Evolutionary conservation across 2,329 filamentous ascomycete species (phyloP).

Genomic region (Dothiorella sarmentorum): DNA sequence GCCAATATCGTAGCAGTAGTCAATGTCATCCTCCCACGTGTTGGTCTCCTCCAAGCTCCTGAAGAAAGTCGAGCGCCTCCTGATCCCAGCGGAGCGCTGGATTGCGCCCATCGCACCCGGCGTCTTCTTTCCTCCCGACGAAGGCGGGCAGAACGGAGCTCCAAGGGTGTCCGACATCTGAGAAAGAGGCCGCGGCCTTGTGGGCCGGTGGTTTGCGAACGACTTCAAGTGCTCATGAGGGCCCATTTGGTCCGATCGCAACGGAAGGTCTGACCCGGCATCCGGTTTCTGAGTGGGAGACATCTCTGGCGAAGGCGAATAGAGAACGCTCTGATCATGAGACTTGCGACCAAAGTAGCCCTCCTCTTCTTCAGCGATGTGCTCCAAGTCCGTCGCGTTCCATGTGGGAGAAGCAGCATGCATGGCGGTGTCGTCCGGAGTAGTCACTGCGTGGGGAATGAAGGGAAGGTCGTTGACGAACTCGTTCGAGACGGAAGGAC

Average conservation of each 20-base stretch:
- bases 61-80: conserved; percentile 18
- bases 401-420: conserved; percentile 40
- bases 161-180: conserved; percentile 46
- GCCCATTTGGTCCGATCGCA: conserved; percentile 11
- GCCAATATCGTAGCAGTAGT: conserved; percentile 60
- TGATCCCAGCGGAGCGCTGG: conserved; percentile 2
- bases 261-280: conserved; percentile 7
- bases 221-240: conserved; percentile 17
- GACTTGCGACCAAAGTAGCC: conserved; percentile 25
- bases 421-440: conserved; percentile 40
- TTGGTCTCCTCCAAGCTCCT: conserved; percentile 13
- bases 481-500: conserved; percentile 22
- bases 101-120: neutral
- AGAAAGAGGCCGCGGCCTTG: conserved; percentile 27
- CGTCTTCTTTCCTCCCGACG: conserved; percentile 18
- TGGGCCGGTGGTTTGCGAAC: conserved; percentile 8
- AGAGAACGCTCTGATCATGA: conserved; percentile 26
- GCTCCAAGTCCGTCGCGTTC: conserved; percentile 33
- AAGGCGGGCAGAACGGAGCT: conserved; percentile 37
- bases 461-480: conserved; percentile 27
- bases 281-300: conserved; percentile 15
- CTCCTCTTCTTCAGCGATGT: conserved; percentile 34
- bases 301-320: conserved; percentile 18
- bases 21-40: conserved; percentile 61
- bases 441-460: conserved; percentile 41